phyloP scores from a whole-genome alignment of 2,329 filamentous ascomycete species.

The Hymenoscyphus occultus region DNA sequence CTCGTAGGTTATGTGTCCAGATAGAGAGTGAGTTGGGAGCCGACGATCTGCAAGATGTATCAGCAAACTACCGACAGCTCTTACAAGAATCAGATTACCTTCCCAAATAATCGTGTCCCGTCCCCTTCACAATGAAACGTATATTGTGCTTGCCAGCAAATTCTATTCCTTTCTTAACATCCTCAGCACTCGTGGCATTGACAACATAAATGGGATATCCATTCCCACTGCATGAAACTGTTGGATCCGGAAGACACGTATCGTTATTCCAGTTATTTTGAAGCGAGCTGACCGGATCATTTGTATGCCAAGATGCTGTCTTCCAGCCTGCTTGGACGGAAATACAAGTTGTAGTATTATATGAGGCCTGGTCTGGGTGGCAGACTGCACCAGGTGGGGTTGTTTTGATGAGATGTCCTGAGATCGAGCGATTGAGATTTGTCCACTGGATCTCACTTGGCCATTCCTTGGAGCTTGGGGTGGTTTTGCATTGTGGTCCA shows the following conservation, averaged over 20 bases:
- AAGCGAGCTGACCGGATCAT: slow-evolving; percentile 40
- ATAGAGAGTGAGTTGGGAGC: slow-evolving; percentile 50
- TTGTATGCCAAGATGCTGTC: slow-evolving; percentile 40
- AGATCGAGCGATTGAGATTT: slow-evolving; percentile 44
- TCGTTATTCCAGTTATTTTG: slow-evolving; percentile 48
- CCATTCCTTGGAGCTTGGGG: slow-evolving; percentile 47
- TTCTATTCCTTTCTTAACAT: slow-evolving; percentile 34
- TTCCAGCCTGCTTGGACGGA: slow-evolving; percentile 34
- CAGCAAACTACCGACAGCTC: neutral
- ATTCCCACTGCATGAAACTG: slow-evolving; percentile 39
- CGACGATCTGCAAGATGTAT: slow-evolving; percentile 18
- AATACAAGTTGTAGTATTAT: slow-evolving; percentile 37
- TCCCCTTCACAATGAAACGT: slow-evolving; percentile 43
- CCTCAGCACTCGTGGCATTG: slow-evolving; percentile 26
- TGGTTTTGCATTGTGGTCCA: slow-evolving; percentile 44
- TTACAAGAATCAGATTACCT: slow-evolving; percentile 14
- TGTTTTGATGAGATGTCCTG: slow-evolving; percentile 44
- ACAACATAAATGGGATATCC: slow-evolving; percentile 44
- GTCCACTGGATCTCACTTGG: slow-evolving; percentile 46
- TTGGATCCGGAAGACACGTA: slow-evolving; percentile 46
- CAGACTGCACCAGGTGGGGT: slow-evolving; percentile 46
- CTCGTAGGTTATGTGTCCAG: slow-evolving; percentile 50
- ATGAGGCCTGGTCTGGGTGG: slow-evolving; percentile 39
- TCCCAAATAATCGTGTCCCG: slow-evolving; percentile 42
- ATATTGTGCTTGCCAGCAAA: slow-evolving; percentile 39